Conservation (phyloP, 2,329 filamentous ascomycete species). For the Epichloe gansuensis region DNA sequence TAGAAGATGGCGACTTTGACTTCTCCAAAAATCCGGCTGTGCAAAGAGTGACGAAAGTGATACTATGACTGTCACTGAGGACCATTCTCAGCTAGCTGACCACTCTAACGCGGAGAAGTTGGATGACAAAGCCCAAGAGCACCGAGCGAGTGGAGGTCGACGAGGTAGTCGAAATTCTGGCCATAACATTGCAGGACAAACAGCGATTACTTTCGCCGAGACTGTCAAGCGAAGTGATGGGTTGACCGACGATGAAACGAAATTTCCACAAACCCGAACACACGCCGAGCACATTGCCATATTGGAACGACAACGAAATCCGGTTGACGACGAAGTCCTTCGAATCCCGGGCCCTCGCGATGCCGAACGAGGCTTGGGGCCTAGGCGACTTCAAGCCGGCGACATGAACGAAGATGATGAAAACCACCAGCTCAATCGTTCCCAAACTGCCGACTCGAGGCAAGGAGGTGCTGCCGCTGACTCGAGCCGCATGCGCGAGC, state of each 20-base stretch:
- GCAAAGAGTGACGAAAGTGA: conserved; percentile 26
- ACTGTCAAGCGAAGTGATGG: conserved; percentile 50
- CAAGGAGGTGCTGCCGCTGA: conserved; percentile 12
- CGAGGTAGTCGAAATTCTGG: conserved; percentile 1
- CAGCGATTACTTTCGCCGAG: conserved; percentile 54
- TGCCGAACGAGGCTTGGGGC: conserved; percentile 69
- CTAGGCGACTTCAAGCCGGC: conserved; percentile 37
- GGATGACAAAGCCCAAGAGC: background rate
- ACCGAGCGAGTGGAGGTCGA: background rate
- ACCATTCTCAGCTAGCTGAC: conserved; percentile 4
- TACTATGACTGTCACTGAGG: conserved; percentile 18
- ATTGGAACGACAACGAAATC: conserved; percentile 69
- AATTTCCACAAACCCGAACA: conserved; percentile 37
- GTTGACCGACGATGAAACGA: conserved; percentile 33
- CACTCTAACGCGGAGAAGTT: conserved; percentile 3
- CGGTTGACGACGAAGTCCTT: conserved; percentile 59
- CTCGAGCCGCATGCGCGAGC: conserved; percentile 19
- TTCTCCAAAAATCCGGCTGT: conserved; percentile 10
- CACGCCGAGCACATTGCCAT: conserved; percentile 81
- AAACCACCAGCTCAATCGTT: conserved; percentile 14
- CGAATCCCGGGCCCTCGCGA: conserved; percentile 88
- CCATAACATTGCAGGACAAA: conserved; percentile 8
- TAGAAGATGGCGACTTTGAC: conserved; percentile 28
- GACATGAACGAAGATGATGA: conserved; percentile 26
- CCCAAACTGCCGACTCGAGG: conserved; percentile 16